A percentile compares a stretch with the other conserved stretches of the same genome.
Evolutionary conservation across 1,139 yeast genomes (phyloP).

Genomic region (Geotrichum armillariae): DNA sequence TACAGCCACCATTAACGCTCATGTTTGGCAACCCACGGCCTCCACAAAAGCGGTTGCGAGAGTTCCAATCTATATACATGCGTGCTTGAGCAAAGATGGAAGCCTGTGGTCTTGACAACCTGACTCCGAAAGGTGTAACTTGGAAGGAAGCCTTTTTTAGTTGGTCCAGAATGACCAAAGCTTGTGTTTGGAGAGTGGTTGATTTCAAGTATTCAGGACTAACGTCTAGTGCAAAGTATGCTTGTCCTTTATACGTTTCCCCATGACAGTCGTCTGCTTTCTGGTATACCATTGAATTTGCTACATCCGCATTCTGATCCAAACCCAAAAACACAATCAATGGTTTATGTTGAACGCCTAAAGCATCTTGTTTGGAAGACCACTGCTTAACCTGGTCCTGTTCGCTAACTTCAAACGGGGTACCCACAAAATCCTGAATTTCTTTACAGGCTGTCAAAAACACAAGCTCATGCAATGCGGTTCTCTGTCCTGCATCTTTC

Average conservation of each 20-base stretch:
- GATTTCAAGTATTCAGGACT: constrained; percentile 33
- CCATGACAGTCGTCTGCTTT: constrained; percentile 24
- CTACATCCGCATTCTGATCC: constrained; percentile 49
- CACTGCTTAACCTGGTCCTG: constrained; percentile 33
- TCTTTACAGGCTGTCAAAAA: constrained; percentile 28
- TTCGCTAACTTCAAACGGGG: constrained; percentile 36
- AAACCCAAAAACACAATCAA: constrained; percentile 66
- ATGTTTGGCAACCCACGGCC: constrained; percentile 78
- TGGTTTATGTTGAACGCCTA: constrained; percentile 40
- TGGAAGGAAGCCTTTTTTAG: constrained; percentile 38
- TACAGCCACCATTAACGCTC: constrained; percentile 81
- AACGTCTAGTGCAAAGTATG: constrained; percentile 77
- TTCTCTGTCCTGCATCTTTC: constrained; percentile 11
- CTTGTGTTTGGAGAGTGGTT: constrained; percentile 18
- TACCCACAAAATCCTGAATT: constrained; percentile 32
- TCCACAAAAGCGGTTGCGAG: constrained; percentile 75
- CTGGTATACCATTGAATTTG: not conserved
- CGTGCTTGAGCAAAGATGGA: constrained; percentile 77
- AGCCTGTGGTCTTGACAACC: constrained; percentile 43
- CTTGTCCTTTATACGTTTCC: constrained; percentile 63
- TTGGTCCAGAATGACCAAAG: constrained; percentile 23
- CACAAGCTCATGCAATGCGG: constrained; percentile 23
- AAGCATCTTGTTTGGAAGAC: constrained; percentile 41
- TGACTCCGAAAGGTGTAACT: constrained; percentile 29
- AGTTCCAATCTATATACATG: constrained; percentile 84